Evolutionary conservation across 1,284 basidiomycete genomes (phyloP).

Genomic region (Omphalotus olearius): DNA sequence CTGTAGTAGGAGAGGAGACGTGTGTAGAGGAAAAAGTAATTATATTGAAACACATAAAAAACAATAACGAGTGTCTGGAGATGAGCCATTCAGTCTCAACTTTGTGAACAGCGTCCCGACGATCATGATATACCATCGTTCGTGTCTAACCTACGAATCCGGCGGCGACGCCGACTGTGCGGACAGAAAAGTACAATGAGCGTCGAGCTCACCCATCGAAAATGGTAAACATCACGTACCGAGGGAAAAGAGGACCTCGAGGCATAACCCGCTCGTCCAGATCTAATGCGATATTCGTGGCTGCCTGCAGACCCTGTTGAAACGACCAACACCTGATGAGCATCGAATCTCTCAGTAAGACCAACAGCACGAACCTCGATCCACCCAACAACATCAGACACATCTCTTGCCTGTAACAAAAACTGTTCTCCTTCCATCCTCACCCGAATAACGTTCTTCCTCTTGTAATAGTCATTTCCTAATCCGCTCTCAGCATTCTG

Average conservation of each 20-base stretch:
- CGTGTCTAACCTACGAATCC: constrained; percentile 19
- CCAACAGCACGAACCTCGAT: constrained; percentile 80
- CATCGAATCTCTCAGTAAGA: constrained; percentile 3
- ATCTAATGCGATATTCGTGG: constrained; percentile 90
- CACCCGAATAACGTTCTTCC: constrained; percentile 93
- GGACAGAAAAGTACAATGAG: constrained; percentile 9
- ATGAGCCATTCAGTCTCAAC: too few species aligned
- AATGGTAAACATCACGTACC: constrained; percentile 38
- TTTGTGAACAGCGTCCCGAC: too few species aligned
- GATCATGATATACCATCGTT: not conserved
- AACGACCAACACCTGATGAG: constrained; percentile 5
- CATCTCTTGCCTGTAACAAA: constrained; percentile 85
- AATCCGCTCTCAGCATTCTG: constrained; percentile 91
- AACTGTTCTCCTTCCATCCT: constrained; percentile 96
- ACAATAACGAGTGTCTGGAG: too few species aligned
- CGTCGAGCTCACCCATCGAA: not conserved
- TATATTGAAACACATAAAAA: too few species aligned
- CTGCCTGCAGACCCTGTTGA: constrained; percentile 79
- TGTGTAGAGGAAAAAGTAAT: too few species aligned
- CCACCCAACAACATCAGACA: constrained; percentile 88
- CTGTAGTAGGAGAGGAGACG: too few species aligned
- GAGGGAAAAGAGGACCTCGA: constrained; percentile 74
- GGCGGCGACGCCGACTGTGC: constrained; percentile 34
- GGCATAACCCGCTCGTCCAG: constrained; percentile 90
- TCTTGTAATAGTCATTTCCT: constrained; percentile 93